phyloP scores from a whole-genome alignment of 73 alveolate species.

The Paramecium biaurelia region DNA sequence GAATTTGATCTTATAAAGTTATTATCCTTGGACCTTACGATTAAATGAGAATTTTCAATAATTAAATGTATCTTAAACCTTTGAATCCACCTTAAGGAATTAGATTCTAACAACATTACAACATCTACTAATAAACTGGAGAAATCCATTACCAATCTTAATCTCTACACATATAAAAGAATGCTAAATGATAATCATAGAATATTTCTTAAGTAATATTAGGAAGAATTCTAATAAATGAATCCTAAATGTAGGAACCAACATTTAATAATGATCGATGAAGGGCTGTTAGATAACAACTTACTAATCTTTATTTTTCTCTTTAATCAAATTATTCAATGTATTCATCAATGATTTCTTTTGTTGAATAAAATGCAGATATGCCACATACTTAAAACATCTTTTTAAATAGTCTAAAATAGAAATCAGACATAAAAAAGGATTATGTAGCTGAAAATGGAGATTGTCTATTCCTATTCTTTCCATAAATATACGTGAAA shows the following conservation, averaged over 20 bases:
- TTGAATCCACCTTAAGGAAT: slow-evolving; percentile 28
- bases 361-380: not conserved
- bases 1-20: not conserved
- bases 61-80: slow-evolving; percentile 18
- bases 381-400: slow-evolving; percentile 43
- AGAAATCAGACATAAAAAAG: slow-evolving; percentile 47
- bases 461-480: slow-evolving; percentile 13
- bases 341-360: slow-evolving; percentile 13
- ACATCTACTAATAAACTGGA: not conserved
- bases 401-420: slow-evolving; percentile 27
- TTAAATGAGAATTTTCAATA: not conserved
- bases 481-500: slow-evolving; percentile 49
- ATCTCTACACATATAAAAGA: slow-evolving; percentile 52
- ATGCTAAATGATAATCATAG: slow-evolving; percentile 47
- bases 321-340: not conserved
- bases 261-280: slow-evolving; percentile 7
- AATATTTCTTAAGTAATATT: slow-evolving; percentile 25
- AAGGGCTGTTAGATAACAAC: slow-evolving; percentile 39
- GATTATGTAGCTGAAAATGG: slow-evolving; percentile 52
- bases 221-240: not conserved
- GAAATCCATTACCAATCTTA: slow-evolving; percentile 47
- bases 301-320: slow-evolving; percentile 43
- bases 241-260: not conserved
- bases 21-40: slow-evolving; percentile 31
- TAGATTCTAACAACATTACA: not conserved